Base-by-base conservation (phyloP, 768 basidiomycete species). In the Tephrocybe sp. region DNA sequence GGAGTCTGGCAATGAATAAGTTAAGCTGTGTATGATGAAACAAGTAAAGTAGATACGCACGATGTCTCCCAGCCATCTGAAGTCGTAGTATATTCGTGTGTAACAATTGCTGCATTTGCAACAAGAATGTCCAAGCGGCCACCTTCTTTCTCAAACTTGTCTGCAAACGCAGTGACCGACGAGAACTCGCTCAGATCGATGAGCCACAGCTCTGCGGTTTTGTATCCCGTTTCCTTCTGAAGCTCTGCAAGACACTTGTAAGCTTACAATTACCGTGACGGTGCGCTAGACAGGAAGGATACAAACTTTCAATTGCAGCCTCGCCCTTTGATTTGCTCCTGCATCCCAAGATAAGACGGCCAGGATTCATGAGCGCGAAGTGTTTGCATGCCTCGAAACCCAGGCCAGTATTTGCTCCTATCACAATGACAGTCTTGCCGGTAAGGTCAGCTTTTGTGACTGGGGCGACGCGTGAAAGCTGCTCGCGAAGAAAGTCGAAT, bases 401-500 rank as follows among this genome's bases (percentile, higher is more conserved):
- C 2, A 81, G 43, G 1, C 78, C 83, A 22, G 68, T 67, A 53
- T 84, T 84, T 2, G 80, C 76, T 5, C 70, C 73, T 27, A 72
- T 66, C 16, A 84, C 71, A 13, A 82, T 43, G 19, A 82, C 66
- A 2, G 75, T 77, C 56, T 77, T 78, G 2, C 73, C 74, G 9
- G 60, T 56, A 18, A 81, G 63, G 48, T 77, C 71, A 0, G 55
- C 65, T 2, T 58, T 54, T 9, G 64, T 62, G 1, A 72, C 64
- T 1, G 66, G 64, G 8, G 68, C 64, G 3, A 65, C 45, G 2
- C 27, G 50, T 2, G 22, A 52, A 9, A 52, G 49, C 44, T 71
- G 69, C 1, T 57, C 57, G 22, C 37, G 32, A 34, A 63, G 2
- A 35, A 63, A 59, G 2, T 47, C 21, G 5, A 41, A 27, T 13